Conservation (phyloP, 345 rosid genomes). For the Eutrema yunnanense region DNA sequence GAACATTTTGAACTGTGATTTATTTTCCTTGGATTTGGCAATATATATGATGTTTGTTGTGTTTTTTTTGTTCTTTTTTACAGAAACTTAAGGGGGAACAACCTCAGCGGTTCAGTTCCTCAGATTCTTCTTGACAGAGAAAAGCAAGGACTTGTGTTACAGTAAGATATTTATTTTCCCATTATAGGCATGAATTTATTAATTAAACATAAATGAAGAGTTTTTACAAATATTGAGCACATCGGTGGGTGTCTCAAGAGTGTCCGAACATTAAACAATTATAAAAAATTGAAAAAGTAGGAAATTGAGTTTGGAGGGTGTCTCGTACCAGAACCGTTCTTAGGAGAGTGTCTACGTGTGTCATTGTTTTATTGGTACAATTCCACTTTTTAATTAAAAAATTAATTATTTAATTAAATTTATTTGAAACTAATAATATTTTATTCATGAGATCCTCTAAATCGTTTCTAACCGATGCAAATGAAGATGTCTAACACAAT, state of each 20-base stretch:
- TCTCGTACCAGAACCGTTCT: no score
- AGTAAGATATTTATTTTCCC: not conserved
- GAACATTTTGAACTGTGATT: not conserved
- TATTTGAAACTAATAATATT: no score
- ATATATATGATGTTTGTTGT: not conserved
- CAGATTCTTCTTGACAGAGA: slow-evolving; percentile 20
- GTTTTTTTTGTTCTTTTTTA: not conserved
- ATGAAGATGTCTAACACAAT: not conserved
- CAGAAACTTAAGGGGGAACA: slow-evolving; percentile 35
- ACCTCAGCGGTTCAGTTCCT: slow-evolving; percentile 33
- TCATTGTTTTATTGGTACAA: no score
- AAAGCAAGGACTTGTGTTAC: not conserved
- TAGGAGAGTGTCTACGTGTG: no score
- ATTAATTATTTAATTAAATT: no score
- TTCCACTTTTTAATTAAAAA: no score
- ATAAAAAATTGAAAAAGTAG: no score
- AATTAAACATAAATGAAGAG: not conserved
- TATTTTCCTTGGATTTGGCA: not conserved
- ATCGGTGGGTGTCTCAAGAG: no score
- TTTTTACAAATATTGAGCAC: not conserved
- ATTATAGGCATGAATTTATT: not conserved
- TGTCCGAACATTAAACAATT: no score
- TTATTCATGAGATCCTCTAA: no score
- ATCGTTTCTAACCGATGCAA: no score
- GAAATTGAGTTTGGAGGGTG: no score